These are phyloP conservation scores for Tetrapisispora fleetii DNA, from an alignment of 805 yeast genomes.

Conservation along the genomic window DNA sequence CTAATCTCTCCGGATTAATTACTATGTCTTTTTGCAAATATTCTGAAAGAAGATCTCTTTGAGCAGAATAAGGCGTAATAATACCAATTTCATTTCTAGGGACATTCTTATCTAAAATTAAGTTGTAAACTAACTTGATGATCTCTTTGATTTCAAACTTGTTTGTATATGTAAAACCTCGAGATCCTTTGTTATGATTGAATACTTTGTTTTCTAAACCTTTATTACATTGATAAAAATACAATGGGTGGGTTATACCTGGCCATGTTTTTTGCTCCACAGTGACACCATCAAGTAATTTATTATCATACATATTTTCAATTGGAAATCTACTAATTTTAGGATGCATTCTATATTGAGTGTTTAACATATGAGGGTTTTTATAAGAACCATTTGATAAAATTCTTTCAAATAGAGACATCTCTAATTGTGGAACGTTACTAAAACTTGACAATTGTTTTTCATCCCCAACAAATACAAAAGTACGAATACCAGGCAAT, in stretches of 20 bases:
- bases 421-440: slow-evolving; percentile 53
- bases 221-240: slow-evolving; percentile 48
- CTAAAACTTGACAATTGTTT: slow-evolving; percentile 66
- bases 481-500: slow-evolving; percentile 54
- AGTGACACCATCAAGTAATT: slow-evolving; percentile 50
- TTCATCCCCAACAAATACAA: slow-evolving; percentile 69
- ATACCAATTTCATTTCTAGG: slow-evolving; percentile 46
- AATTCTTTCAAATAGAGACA: slow-evolving; percentile 61
- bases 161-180: slow-evolving; percentile 54
- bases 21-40: slow-evolving; percentile 39
- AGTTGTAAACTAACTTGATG: slow-evolving; percentile 37
- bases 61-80: slow-evolving; percentile 71
- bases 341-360: slow-evolving; percentile 68
- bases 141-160: slow-evolving; percentile 42
- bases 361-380: slow-evolving; percentile 57
- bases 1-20: slow-evolving; percentile 44
- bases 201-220: slow-evolving; percentile 40
- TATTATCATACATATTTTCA: slow-evolving; percentile 63
- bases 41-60: slow-evolving; percentile 51
- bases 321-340: slow-evolving; percentile 83
- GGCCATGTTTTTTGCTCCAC: slow-evolving; percentile 39
- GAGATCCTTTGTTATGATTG: slow-evolving; percentile 32
- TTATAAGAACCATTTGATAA: slow-evolving; percentile 50
- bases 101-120: slow-evolving; percentile 47
- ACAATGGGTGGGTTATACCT: slow-evolving; percentile 46